Conservation (phyloP, 148 eudicot genomes). For the Silene conica region DNA sequence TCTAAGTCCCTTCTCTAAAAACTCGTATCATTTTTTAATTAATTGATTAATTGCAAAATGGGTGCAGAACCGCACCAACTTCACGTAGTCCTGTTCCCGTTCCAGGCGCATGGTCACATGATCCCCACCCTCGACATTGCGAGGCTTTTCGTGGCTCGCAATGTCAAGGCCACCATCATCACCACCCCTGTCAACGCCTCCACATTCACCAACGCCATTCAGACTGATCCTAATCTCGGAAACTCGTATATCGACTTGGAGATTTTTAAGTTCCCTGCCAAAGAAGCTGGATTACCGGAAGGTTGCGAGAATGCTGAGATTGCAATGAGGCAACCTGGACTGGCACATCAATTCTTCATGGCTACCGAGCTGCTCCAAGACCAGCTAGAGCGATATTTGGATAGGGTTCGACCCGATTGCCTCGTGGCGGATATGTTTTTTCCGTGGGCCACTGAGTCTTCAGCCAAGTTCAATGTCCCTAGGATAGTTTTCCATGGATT, state of each 20-base stretch:
- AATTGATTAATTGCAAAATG: background rate
- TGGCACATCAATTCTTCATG: constrained; percentile 20
- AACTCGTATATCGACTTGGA: constrained; percentile 10
- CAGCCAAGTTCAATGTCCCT: constrained; percentile 28
- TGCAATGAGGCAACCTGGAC: background rate
- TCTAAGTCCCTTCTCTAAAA: background rate
- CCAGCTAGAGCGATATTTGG: constrained; percentile 35
- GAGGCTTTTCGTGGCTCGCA: constrained; percentile 42
- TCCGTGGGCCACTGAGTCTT: constrained; percentile 28
- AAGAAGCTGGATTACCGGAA: constrained; percentile 41
- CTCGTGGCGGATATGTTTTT: constrained; percentile 31
- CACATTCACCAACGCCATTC: constrained; percentile 21
- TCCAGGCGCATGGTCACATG: constrained; percentile 56
- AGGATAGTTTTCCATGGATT: constrained; percentile 29
- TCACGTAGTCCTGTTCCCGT: constrained; percentile 41
- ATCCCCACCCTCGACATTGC: constrained; percentile 57
- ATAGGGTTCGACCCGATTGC: constrained; percentile 24
- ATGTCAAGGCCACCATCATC: constrained; percentile 46
- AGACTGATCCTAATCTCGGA: constrained; percentile 1
- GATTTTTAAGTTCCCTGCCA: constrained; percentile 29
- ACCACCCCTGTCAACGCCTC: constrained; percentile 43
- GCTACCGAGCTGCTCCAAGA: constrained; percentile 33
- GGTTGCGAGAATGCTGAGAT: constrained; percentile 31
- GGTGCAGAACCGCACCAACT: constrained; percentile 23
- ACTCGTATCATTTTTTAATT: background rate